phyloP scores from a whole-genome alignment of 352 stramenopile species.

The Peronosclerospora sorghi region DNA sequence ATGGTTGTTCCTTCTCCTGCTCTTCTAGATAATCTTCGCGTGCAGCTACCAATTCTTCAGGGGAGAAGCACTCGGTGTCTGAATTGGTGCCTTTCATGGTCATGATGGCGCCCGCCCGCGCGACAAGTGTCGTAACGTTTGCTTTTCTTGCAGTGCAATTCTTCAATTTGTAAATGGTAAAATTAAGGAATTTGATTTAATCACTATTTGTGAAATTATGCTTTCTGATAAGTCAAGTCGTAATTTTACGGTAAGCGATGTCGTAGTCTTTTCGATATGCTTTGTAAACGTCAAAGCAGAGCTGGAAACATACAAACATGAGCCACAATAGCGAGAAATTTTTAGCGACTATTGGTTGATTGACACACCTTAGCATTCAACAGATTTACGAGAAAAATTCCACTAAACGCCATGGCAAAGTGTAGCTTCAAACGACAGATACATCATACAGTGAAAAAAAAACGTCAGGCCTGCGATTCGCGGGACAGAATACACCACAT shows the following conservation, averaged over 20 bases:
- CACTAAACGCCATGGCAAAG: constrained; percentile 63
- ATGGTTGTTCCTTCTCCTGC: constrained; percentile 64
- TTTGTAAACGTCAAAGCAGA: constrained; percentile 46
- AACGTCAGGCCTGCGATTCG: background rate
- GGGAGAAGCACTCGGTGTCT: constrained; percentile 58
- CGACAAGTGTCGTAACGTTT: background rate
- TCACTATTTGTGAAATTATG: no score
- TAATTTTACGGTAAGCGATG: no score
- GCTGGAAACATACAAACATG: constrained; percentile 11
- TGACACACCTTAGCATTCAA: constrained; percentile 43
- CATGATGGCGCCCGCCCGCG: constrained; percentile 16
- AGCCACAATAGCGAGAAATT: background rate
- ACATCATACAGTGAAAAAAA: background rate
- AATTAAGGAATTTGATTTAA: no score
- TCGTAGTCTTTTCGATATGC: constrained; percentile 38
- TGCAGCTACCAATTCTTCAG: constrained; percentile 53
- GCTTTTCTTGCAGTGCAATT: background rate
- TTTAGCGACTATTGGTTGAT: background rate
- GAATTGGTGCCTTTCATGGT: constrained; percentile 23
- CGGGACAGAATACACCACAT: background rate
- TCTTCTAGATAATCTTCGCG: constrained; percentile 68
- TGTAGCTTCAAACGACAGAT: constrained; percentile 20
- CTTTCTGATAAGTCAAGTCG: no score
- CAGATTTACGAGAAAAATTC: constrained; percentile 66
- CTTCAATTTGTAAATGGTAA: no score